A percentile compares a stretch with the other conserved stretches of the same genome.
These are phyloP conservation scores for Saccharomycopsis fibuligera DNA, from an alignment of 805 yeast genomes.

Conservation along the genomic window DNA sequence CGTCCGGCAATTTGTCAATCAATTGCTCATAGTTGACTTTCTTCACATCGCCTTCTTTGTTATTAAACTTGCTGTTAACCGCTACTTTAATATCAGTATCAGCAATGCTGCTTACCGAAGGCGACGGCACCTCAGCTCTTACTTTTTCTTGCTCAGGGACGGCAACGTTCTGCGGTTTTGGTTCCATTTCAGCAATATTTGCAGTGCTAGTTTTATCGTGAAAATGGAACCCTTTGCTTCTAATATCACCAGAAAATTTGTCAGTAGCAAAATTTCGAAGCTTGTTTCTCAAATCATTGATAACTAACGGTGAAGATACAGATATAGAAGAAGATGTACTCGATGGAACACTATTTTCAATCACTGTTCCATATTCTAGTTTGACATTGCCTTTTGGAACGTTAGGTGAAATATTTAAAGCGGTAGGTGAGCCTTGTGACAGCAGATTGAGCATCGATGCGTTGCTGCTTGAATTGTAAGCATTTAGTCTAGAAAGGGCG, in stretches of 20 bases:
- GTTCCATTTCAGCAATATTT: neutral
- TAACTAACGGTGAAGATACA: constrained; percentile 14
- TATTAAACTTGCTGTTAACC: neutral
- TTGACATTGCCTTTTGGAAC: neutral
- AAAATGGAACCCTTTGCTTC: neutral
- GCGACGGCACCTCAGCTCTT: too few species aligned
- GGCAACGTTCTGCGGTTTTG: neutral
- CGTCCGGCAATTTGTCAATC: constrained; percentile 37
- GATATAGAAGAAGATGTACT: constrained; percentile 11
- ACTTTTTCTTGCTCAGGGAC: neutral
- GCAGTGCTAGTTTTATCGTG: neutral
- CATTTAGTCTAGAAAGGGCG: neutral
- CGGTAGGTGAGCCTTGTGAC: neutral
- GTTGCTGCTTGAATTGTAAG: neutral
- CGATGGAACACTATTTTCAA: constrained; percentile 12
- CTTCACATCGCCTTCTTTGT: constrained; percentile 24
- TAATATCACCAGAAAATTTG: neutral
- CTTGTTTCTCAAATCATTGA: constrained; percentile 10
- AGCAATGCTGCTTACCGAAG: too few species aligned
- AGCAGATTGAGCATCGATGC: too few species aligned
- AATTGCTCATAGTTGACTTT: constrained; percentile 24
- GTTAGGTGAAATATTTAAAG: neutral
- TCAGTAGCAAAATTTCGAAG: neutral
- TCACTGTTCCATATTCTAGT: constrained; percentile 20
- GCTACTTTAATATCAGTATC: too few species aligned